Base-by-base conservation (phyloP, 176 grass and related monocot species). In the Carex cristatella region DNA sequence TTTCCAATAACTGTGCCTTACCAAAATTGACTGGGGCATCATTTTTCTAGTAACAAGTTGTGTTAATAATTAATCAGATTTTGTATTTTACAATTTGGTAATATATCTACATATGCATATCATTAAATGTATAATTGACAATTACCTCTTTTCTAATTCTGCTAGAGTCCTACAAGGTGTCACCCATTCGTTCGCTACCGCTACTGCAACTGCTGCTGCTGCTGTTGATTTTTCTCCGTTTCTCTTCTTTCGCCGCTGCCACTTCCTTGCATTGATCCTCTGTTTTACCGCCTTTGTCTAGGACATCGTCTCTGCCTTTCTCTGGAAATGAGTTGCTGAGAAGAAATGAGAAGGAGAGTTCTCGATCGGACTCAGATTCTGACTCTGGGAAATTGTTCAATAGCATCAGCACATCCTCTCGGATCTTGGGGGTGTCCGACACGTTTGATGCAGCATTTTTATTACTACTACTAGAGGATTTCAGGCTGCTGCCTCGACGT, bases 281-380 rank as follows among this genome's bases (percentile, higher is more conserved):
- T 32, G 18, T 46, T 23, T 83, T 64, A 23, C 53, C 2, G 5
- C 59, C 37, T 51, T 83, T 66, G 10, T 48, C 81, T 32, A 28
- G 4, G 9, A 14, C 37, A 16, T 53, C 8, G 1, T 55, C 59
- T 7, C 37, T 54, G 48, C 40, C 59, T 31, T 53, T 63, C 60
- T 15, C 31, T 3, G 69, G 60, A 0, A 57, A 66, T 28, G 69
- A 56, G 23, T 84, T 88, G 61, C 79, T 58, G 7, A 88, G 37
- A 61, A 84, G 86, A 44, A 79, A 82, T 4, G 81, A 68, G 59
- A 88, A 75, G 1, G 86, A 88, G 30, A 88, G 86, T 83, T 88
- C 86, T 27, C 62, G 67, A 32, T 88, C 86, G 23, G 81, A 88
- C 27, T 83, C 81, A 0, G 62, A 69, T 53, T 83, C 81, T 0